Conservation (phyloP, 495 filamentous ascomycete species). For the Jackrogersella minutella region DNA sequence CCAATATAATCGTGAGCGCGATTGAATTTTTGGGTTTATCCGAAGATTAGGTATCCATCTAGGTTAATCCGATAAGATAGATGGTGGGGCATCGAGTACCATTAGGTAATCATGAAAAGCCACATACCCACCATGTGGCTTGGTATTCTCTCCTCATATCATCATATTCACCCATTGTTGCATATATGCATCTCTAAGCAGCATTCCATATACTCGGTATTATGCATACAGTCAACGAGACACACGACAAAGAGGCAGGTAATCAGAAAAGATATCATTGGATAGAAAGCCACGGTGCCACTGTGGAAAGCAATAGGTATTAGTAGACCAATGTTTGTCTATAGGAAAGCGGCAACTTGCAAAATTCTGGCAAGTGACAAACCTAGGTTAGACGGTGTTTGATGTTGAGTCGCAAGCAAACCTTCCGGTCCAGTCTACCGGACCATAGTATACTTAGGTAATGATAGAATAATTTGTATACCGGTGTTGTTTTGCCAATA, state of each 20-base stretch:
- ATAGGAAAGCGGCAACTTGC: not conserved
- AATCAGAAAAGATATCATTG: slow-evolving; percentile 1
- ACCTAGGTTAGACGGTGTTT: slow-evolving; percentile 4
- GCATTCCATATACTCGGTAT: too few species aligned
- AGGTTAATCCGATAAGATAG: slow-evolving; percentile 37
- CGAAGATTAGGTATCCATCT: slow-evolving; percentile 10
- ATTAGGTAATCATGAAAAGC: not conserved
- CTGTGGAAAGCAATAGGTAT: not conserved
- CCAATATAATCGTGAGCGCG: slow-evolving; percentile 13
- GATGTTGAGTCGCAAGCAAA: slow-evolving; percentile 20
- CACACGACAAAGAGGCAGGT: not conserved
- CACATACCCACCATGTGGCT: not conserved
- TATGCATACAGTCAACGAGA: not conserved
- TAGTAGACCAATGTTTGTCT: slow-evolving; percentile 17
- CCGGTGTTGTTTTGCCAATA: not conserved
- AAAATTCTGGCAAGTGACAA: slow-evolving; percentile 4
- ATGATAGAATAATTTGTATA: not conserved
- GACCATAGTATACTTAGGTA: not conserved
- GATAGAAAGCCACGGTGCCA: not conserved
- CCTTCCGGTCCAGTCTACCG: not conserved
- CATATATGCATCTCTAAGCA: not conserved
- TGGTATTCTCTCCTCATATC: not conserved
- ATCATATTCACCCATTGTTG: not conserved
- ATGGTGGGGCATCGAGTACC: not conserved
- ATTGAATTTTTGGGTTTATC: slow-evolving; percentile 44